Evolutionary conservation across 768 basidiomycete genomes (phyloP), one percentile per base, ranked within the genome.

Genomic region (Leccinellum albellum): DNA sequence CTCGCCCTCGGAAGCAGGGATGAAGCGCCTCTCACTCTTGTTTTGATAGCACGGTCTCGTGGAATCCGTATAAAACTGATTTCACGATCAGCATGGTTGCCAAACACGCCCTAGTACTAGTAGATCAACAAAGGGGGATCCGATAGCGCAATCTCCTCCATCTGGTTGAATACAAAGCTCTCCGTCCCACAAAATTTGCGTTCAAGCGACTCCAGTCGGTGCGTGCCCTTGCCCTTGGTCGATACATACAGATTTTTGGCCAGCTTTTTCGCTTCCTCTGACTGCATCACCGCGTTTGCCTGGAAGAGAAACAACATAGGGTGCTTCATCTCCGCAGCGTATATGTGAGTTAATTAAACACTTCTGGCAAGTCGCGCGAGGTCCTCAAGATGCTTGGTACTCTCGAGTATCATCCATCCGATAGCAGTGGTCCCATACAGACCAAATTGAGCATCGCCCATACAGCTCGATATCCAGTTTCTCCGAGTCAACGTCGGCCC

Each of bases 311-410:
- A 81, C 10, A 94, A 82, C 6, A 93, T 78, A 2, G 95, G 97
- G 64, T 99, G 94, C 56, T 88, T 87, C 86, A 94, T 91, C 6
- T 95, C 97, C 1, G 96, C 96, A n/a, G 96, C 95, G 65, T 98
- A 98, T 63, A 99, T 97, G 33, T 96, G 86, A 96, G 97, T 66
- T 98, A 99, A 69, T 99, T 99, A 83, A 99, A 99, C 33, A 95
- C 92, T 71, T 99, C 98, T 31, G 97, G 96, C 63, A 91, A 87
- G 66, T 98, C 94, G 31, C 96, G 84, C 40, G 93, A 91, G 61
- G 95, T 95, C 17, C 91, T 91, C 37, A 98, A 77, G 66, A 98
- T 98, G 57, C 74, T 83, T 12, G 15, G 95, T 96, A 1, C 97
- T 95, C 71, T 98, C 97, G 28, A 99, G 81, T 15, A 95, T 98